Evolutionary conservation across 2,329 filamentous ascomycete species (phyloP).

Genomic region (Paecilomyces sp.): DNA sequence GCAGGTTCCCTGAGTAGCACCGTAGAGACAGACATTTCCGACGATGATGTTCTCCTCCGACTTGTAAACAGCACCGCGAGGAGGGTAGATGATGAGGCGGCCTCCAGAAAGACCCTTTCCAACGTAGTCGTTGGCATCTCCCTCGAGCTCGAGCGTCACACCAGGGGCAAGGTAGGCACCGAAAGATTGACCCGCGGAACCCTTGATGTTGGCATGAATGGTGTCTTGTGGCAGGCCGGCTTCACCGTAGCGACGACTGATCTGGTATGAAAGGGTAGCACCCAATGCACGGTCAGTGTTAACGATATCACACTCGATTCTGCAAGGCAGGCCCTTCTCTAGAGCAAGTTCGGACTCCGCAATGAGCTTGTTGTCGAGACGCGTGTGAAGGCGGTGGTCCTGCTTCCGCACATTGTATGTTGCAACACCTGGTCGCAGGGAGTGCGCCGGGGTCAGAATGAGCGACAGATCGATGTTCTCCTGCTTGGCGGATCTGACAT

Average conservation of each 20-base stretch:
- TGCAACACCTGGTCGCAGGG: slow-evolving; percentile 84
- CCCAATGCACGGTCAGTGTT: slow-evolving; percentile 94
- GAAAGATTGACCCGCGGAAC: slow-evolving; percentile 93
- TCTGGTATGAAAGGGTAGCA: slow-evolving; percentile 90
- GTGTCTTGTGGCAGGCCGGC: slow-evolving; percentile 84
- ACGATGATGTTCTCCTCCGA: slow-evolving; percentile 93
- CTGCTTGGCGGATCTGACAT: slow-evolving; percentile 81
- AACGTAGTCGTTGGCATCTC: slow-evolving; percentile 94
- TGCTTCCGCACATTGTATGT: slow-evolving; percentile 98
- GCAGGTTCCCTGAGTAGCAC: slow-evolving; percentile 81
- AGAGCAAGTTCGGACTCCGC: slow-evolving; percentile 90
- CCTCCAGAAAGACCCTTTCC: slow-evolving; percentile 93
- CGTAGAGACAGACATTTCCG: slow-evolving; percentile 92
- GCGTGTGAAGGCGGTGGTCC: slow-evolving; percentile 86
- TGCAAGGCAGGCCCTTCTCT: slow-evolving; percentile 85
- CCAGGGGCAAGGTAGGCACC: slow-evolving; percentile 89
- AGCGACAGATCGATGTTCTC: slow-evolving; percentile 88
- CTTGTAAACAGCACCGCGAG: slow-evolving; percentile 83
- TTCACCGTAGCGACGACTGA: slow-evolving; percentile 87
- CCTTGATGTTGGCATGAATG: slow-evolving; percentile 93
- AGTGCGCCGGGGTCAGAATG: slow-evolving; percentile 92
- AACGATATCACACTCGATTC: slow-evolving; percentile 92
- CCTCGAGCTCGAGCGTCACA: slow-evolving; percentile 90
- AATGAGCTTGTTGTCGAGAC: slow-evolving; percentile 94
- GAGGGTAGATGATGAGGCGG: slow-evolving; percentile 87